A percentile compares a stretch with the other conserved stretches of the same genome.
Evolutionary conservation across 129 eudicot genomes (phyloP).

Genomic region (Heracleum sosnowskyi): DNA sequence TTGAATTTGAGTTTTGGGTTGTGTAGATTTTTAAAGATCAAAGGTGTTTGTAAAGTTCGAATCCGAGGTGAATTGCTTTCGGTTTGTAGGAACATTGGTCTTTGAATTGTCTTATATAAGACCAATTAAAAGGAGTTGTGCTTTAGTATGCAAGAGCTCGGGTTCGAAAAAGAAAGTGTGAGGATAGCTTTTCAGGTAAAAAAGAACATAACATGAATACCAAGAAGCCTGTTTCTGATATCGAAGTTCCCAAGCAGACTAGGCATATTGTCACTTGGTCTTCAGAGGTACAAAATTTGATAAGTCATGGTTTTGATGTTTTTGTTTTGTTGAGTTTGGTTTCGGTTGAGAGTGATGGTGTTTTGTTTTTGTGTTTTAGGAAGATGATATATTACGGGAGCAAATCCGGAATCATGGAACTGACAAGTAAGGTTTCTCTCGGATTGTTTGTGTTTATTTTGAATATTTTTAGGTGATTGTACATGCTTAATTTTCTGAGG

Average conservation of each 20-base stretch:
- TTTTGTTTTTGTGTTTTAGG: conserved; percentile 38
- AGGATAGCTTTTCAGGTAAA: too few relatives aligned
- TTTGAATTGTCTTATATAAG: not conserved
- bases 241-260: conserved; percentile 2
- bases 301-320: not conserved
- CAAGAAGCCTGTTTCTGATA: not conserved
- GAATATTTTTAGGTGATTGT: too few relatives aligned
- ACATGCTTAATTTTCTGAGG: not conserved
- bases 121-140: not conserved
- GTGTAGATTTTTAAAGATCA: not conserved
- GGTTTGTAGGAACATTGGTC: not conserved
- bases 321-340: not conserved
- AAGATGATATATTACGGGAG: conserved; percentile 81
- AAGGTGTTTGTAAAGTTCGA: conserved; percentile 6
- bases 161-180: too few relatives aligned
- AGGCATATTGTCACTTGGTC: conserved; percentile 14
- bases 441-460: not conserved
- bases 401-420: conserved; percentile 80
- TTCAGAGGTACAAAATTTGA: not conserved
- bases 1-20: conserved; percentile 6
- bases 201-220: not conserved
- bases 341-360: conserved; percentile 4
- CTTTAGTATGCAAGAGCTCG: conserved; percentile 10
- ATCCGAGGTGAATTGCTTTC: conserved; percentile 8
- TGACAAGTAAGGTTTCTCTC: conserved; percentile 45